Percentiles rank a stretch among this genome's conserved stretches.
Evolutionary conservation across 2,329 filamentous ascomycete species (phyloP).

Genomic region (Colletotrichum orchidophilum): DNA sequence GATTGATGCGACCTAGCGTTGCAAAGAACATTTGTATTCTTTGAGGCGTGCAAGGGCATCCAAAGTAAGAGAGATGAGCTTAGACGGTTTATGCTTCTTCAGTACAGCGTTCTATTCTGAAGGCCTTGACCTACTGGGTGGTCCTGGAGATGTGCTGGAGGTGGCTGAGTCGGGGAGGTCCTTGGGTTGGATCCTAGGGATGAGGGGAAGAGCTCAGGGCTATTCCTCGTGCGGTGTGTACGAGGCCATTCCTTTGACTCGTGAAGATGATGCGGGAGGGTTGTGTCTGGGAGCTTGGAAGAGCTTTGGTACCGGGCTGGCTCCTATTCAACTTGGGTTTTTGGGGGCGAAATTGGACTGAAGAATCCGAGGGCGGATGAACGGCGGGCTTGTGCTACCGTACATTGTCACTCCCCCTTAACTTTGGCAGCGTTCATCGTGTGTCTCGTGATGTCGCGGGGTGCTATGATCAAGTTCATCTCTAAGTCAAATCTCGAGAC

Average conservation of each 20-base stretch:
- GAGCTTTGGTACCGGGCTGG: not conserved
- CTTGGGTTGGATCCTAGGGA: no score
- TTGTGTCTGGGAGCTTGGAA: not conserved
- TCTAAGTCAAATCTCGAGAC: not conserved
- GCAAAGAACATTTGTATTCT: not conserved
- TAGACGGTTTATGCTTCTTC: slow-evolving; percentile 12
- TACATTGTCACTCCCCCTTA: not conserved
- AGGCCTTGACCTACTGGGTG: not conserved
- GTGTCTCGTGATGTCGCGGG: not conserved
- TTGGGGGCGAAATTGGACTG: not conserved
- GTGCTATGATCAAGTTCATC: not conserved
- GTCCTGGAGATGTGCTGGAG: not conserved
- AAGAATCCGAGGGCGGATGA: not conserved
- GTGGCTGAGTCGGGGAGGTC: not conserved
- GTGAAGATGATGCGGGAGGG: not conserved
- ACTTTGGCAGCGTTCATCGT: not conserved
- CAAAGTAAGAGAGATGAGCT: no score
- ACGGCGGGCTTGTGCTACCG: not conserved
- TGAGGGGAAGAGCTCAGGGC: no score
- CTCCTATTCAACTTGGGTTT: no score
- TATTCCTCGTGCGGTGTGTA: not conserved
- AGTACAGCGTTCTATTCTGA: not conserved
- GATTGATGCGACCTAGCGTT: slow-evolving; percentile 3
- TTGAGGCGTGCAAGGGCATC: no score
- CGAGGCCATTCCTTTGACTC: no score